Base-by-base conservation (phyloP, 2,329 filamentous ascomycete species). In the Gliomastix tumulicola region DNA sequence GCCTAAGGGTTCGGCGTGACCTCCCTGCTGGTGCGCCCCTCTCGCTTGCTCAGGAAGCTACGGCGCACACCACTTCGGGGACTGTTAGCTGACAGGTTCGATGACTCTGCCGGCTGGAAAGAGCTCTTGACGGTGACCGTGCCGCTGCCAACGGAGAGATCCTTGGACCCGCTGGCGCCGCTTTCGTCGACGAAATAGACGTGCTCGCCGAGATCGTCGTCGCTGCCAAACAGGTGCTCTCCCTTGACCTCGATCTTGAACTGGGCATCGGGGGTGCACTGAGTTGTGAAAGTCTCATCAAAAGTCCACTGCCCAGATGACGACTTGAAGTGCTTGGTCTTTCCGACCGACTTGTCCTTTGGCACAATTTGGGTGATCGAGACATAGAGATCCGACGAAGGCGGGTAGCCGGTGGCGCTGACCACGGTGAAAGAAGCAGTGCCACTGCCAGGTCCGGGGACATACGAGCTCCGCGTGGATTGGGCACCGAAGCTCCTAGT, bases 141-240 rank as follows among this genome's bases (percentile, higher is more conserved):
- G 18, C 88, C 88, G 23, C 65, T 69, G 11, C 90, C 90, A 19
- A 89, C 80, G 22, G 67, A 74, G 36, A 98, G 62, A 28, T 77
- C 69, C 67, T 90, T 92, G 48, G 90, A 82, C 21, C 71, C 67
- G 10, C 76, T 76, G 2, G 69, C 65, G 3, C 77, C 75, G 3
- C 71, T 75, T 54, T 98, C 90, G 45, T 90, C 88, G n/a, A 98
- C 77, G 55, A 94, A 89, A 64, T 95, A 94, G n/a, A 84, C 57
- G 6, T 77, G 77, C 53, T 97, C 89, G 36, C 92, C 92, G 1
- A 98, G 72, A 41, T 82, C 76, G 38, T 89, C 82, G 54, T 94
- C 88, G 40, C 79, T 83, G 35, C 86, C 84, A 53, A 97, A 90
- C 1, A 81, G 85, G 50, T 84, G 78, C 53, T 95, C 87, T 49